These are phyloP conservation scores for Dryas integrifolia DNA, from an alignment of 331 rosid genomes.

Conservation along the genomic window DNA sequence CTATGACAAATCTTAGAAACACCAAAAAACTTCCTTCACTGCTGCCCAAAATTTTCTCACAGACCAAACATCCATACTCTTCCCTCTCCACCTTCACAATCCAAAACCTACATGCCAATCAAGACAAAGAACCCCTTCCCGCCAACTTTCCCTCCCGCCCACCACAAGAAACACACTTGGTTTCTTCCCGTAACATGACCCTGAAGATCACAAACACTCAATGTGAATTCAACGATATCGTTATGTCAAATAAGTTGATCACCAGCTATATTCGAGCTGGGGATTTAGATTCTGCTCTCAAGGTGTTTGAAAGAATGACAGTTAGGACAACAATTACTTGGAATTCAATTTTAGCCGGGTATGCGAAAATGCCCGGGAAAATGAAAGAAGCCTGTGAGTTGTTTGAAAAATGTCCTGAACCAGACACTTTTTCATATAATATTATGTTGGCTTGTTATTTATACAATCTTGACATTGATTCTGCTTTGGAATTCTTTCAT, in stretches of 20 bases:
- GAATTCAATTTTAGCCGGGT: conserved; percentile 61
- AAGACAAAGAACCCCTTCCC: conserved; percentile 14
- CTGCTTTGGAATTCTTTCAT: conserved; percentile 52
- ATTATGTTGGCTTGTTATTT: conserved; percentile 55
- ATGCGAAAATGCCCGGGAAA: conserved; percentile 41
- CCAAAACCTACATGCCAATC: conserved; percentile 25
- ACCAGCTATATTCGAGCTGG: conserved; percentile 42
- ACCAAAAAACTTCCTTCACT: conserved; percentile 6
- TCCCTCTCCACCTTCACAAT: conserved; percentile 13
- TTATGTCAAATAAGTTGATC: conserved; percentile 54
- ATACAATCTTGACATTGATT: conserved; percentile 38
- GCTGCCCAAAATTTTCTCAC: conserved; percentile 13
- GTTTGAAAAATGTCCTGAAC: conserved; percentile 73
- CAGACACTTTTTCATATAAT: conserved; percentile 59
- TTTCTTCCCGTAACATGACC: conserved; percentile 23
- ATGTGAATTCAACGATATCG: conserved; percentile 11
- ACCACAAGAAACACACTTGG: conserved; percentile 28
- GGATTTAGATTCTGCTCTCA: conserved; percentile 53
- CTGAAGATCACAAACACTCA: background rate
- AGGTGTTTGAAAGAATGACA: conserved; percentile 48
- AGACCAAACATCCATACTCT: conserved; percentile 22
- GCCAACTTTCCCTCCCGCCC: conserved; percentile 18
- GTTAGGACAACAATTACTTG: conserved; percentile 57
- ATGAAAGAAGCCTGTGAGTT: conserved; percentile 41
- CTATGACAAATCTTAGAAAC: conserved; percentile 28